A percentile compares a stretch with the other conserved stretches of the same genome.
These are phyloP conservation scores for Globisporangium middletonii DNA, from an alignment of 352 stramenopile genomes.

Conservation along the genomic window DNA sequence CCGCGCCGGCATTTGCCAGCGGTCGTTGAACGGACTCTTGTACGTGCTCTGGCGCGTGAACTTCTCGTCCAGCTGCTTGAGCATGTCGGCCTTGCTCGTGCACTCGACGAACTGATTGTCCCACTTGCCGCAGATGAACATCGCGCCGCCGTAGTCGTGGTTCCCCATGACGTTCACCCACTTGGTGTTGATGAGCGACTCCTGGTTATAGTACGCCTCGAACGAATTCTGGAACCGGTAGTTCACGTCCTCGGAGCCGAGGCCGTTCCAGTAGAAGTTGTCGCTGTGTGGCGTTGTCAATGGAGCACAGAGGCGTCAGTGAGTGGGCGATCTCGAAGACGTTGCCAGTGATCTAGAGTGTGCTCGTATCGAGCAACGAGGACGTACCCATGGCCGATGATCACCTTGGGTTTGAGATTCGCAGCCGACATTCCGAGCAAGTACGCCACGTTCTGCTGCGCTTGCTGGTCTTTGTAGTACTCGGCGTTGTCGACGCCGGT, in stretches of 20 bases:
- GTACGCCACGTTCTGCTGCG: conserved; percentile 56
- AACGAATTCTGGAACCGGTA: conserved; percentile 67
- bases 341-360: not conserved
- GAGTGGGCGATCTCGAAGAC: not conserved
- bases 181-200: conserved; percentile 39
- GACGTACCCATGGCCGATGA: conserved; percentile 51
- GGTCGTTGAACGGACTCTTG: conserved; percentile 56
- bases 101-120: conserved; percentile 65
- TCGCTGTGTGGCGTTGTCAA: conserved; percentile 18
- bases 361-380: not conserved
- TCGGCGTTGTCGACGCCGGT: conserved; percentile 42
- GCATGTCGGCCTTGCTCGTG: conserved; percentile 41
- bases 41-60: conserved; percentile 56
- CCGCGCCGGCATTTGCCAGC: conserved; percentile 56
- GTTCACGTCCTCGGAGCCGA: conserved; percentile 53
- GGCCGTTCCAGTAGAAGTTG: conserved; percentile 70
- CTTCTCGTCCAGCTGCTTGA: conserved; percentile 62
- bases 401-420: conserved; percentile 51
- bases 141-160: conserved; percentile 66
- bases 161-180: conserved; percentile 73
- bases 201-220: conserved; percentile 55
- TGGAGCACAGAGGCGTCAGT: not conserved
- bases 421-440: conserved; percentile 54
- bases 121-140: conserved; percentile 68
- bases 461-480: conserved; percentile 74